Evolutionary conservation across 164 flowering plant genomes (phyloP), one percentile per base, ranked within the genome.

Genomic region (Houttuynia cordata): DNA sequence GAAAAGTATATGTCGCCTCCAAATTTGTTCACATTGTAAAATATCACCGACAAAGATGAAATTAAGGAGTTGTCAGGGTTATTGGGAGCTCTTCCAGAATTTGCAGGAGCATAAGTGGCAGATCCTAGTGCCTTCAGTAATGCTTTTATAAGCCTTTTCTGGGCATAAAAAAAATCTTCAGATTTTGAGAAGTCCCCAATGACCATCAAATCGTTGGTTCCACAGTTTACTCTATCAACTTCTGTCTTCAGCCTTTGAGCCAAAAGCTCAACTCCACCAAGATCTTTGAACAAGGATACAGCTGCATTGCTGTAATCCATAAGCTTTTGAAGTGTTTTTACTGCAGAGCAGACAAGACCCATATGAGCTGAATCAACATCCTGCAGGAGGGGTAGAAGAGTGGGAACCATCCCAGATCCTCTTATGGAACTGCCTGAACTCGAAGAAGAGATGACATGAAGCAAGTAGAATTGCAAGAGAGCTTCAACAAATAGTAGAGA

Each of bases 251-350:
- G 64, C 68, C 97, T 76, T 59, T 77, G 83, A 24, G 85, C 78
- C 78, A 91, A 70, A 68, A 91, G 83, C 59, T 94, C 99, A 18
- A 91, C 88, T 42, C 99, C 99, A 0, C 96, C 99, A 67, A 83
- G 74, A 69, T 91, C 97, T 65, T 87, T 85, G 71, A 94, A 88
- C 65, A 84, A 71, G 22, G 96, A 74, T 14, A 91, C 97, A 51
- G 99, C 95, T 53, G 93, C 81, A 74, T 86, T 89, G 70, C 96
- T 94, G 73, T 86, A 91, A 71, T 94, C 96, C 97, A 94, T 85
- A 52, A 94, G 96, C 80, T 91, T 91, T 63, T 94, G 97, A n/a
- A 94, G 75, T 30, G 91, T 84, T 75, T 91, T 88, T 52, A 87
- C 93, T 64, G 99, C 93, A 73, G 78, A 77, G 70, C 87, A 86